phyloP scores from a whole-genome alignment of 2,329 filamentous ascomycete genomes.

The Fusarium temperatum region DNA sequence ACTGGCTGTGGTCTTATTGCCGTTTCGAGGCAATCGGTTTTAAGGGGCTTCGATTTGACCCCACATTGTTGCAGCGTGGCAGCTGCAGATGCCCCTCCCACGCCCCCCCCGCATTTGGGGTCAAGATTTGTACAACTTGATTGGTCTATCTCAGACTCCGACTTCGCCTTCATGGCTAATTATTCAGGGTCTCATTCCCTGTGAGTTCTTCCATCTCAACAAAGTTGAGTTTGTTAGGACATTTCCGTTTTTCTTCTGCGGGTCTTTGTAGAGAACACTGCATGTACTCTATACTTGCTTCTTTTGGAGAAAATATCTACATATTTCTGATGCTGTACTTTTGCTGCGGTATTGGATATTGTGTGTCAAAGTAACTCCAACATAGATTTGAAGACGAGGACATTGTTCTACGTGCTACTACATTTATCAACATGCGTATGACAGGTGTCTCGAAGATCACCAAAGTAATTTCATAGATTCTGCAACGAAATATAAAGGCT shows the following conservation, averaged over 20 bases:
- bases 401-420: neutral
- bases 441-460: neutral
- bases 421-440: neutral
- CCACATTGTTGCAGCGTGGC: constrained; percentile 4
- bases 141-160: constrained; percentile 20
- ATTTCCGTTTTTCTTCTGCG: neutral
- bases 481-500: neutral
- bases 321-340: neutral
- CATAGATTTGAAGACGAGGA: neutral
- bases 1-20: neutral
- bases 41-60: neutral
- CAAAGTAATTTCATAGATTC: neutral
- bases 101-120: constrained; percentile 41
- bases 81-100: constrained; percentile 34
- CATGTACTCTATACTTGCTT: neutral
- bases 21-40: neutral
- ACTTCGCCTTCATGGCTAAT: constrained; percentile 8
- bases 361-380: neutral
- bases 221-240: constrained; percentile 8
- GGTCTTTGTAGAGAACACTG: neutral
- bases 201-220: constrained; percentile 22
- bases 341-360: neutral
- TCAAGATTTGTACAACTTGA: constrained; percentile 6
- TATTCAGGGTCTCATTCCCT: constrained; percentile 28
- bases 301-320: neutral